Evolutionary conservation across 768 basidiomycete genomes (phyloP), one percentile per base, ranked within the genome.

Genomic region (Nidularia pulvinata): DNA sequence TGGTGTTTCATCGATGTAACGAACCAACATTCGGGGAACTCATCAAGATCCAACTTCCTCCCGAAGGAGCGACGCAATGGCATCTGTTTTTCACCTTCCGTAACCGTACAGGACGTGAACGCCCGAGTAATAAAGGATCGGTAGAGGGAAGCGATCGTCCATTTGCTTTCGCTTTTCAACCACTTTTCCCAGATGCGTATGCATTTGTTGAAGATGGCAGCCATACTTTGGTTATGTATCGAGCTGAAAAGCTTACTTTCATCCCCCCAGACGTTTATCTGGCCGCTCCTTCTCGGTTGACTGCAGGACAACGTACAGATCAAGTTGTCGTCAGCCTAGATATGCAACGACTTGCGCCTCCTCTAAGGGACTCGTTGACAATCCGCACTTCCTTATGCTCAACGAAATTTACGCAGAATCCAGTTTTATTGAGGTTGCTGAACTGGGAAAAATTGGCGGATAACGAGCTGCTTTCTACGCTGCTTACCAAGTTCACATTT

Each of bases 31-130:
- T 87, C 66, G 92, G 93, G 35, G 96, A 98, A 69, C 81, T 98
- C 46, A 81, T 98, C 70, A 98, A 98, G 68, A 74, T 98, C 13
- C 80, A 84, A 56, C 69, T 98, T 7, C 89, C 92, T 19, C 70
- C 77, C 10, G 76, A 85, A 7, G 81, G 83, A 6, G 78, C 87
- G 37, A 85, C 86, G 2, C 79, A 84, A 42, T 95, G 91, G 84
- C 96, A 98, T 65, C 71, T 98, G 11, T 98, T 96, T 79, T 91
- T 98, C 73, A 93, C 93, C 0, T 95, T 98, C 71, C 84, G 91
- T 39, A 88, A 93, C 64, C 87, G 88, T 36, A 73, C 72, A 44
- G 79, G 78, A 10, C 70, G 75, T 46, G 79, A 83, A 48, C 80
- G 81, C 30, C 35, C 59, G 44, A 66, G 69, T 13, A 61, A 67